These are phyloP conservation scores for Alnus glutinosa DNA, from an alignment of 306 rosid species.

Conservation along the genomic window DNA sequence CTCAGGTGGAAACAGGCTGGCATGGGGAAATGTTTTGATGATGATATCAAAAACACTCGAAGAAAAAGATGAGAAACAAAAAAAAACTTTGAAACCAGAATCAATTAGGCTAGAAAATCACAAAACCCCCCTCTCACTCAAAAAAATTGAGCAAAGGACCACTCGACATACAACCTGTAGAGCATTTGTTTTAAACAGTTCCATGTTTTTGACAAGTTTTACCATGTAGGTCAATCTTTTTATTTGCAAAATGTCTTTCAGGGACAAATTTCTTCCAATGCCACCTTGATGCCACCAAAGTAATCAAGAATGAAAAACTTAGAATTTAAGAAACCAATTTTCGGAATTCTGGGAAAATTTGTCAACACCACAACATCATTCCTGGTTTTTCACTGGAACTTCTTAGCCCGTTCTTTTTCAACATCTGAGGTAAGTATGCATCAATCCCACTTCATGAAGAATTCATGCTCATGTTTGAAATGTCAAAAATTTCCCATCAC, in stretches of 20 bases:
- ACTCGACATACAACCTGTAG: too few species aligned
- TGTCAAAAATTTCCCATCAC: neutral
- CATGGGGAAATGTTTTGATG: too few species aligned
- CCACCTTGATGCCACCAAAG: neutral
- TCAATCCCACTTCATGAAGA: neutral
- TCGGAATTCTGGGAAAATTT: neutral
- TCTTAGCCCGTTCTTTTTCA: neutral
- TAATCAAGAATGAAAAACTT: neutral
- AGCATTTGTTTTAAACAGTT: too few species aligned
- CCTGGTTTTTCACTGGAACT: neutral
- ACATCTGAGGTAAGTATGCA: neutral
- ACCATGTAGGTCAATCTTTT: too few species aligned
- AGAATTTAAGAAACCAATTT: neutral
- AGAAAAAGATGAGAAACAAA: neutral
- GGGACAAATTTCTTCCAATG: neutral
- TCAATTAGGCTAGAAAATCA: neutral
- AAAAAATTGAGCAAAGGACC: too few species aligned
- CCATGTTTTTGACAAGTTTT: too few species aligned
- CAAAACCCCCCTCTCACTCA: neutral
- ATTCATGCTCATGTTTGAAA: neutral
- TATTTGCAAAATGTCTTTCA: too few species aligned
- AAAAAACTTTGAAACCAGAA: neutral
- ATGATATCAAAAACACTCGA: neutral
- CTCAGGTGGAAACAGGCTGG: too few species aligned
- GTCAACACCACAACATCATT: neutral